Percentiles rank a stretch among this genome's conserved stretches.
These are phyloP conservation scores for Boletellus ananiceps DNA, from an alignment of 768 basidiomycete species.

Conservation along the genomic window DNA sequence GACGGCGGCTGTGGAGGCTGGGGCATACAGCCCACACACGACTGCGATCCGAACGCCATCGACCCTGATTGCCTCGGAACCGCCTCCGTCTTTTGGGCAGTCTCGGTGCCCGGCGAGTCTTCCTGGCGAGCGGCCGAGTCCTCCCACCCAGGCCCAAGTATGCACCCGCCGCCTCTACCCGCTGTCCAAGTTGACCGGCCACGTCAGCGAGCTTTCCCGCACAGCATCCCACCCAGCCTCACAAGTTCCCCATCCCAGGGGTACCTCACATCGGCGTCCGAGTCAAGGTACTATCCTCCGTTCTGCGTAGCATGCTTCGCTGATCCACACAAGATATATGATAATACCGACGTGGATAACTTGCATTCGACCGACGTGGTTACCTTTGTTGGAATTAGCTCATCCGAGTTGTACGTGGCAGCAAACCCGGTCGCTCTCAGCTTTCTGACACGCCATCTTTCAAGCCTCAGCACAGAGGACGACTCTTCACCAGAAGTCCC, in stretches of 20 bases:
- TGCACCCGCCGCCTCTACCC: constrained; percentile 9
- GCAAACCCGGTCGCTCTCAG: neutral
- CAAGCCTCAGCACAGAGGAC: constrained; percentile 38
- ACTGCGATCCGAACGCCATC: constrained; percentile 18
- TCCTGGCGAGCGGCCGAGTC: constrained; percentile 46
- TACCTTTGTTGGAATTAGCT: constrained; percentile 71
- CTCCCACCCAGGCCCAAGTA: constrained; percentile 20
- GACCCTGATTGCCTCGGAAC: constrained; percentile 56
- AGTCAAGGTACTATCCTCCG: constrained; percentile 49
- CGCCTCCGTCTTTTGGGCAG: constrained; percentile 64
- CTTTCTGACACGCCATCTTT: constrained; percentile 19
- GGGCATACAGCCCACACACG: constrained; percentile 48
- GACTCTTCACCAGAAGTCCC: constrained; percentile 42
- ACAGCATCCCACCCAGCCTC: constrained; percentile 33
- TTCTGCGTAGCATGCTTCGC: neutral
- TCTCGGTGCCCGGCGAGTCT: constrained; percentile 66
- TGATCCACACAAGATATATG: constrained; percentile 50
- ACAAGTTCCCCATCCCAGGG: constrained; percentile 62
- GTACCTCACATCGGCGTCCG: constrained; percentile 62
- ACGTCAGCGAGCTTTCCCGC: constrained; percentile 22
- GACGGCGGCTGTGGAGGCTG: constrained; percentile 63
- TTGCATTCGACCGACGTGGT: constrained; percentile 59
- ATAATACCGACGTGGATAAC: constrained; percentile 36
- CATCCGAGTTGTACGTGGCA: constrained; percentile 55
- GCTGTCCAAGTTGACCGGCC: neutral